phyloP scores from a whole-genome alignment of 768 basidiomycete genomes.

The Phanerochaete carnosa region DNA sequence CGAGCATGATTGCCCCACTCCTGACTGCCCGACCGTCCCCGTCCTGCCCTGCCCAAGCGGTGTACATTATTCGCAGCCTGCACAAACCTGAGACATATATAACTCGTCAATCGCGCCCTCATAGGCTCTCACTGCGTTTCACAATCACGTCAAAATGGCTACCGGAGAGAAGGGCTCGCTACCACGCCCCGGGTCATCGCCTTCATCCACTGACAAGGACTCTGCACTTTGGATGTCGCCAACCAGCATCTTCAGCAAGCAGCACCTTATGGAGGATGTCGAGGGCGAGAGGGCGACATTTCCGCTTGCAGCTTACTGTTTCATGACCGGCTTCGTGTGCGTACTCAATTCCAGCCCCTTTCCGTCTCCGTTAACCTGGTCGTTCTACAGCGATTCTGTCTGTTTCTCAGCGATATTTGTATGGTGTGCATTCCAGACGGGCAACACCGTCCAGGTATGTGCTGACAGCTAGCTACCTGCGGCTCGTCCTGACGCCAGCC shows the following conservation, averaged over 20 bases:
- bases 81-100: not conserved
- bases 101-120: not conserved
- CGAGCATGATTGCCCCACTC: not conserved
- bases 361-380: not conserved
- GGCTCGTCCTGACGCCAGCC: not conserved
- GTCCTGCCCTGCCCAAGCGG: not conserved
- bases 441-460: slow-evolving; percentile 64
- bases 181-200: slow-evolving; percentile 5
- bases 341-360: not conserved
- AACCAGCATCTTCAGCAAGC: slow-evolving; percentile 17
- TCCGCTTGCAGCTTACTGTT: slow-evolving; percentile 64
- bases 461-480: not conserved
- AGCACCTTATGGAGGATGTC: slow-evolving; percentile 38
- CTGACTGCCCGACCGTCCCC: not conserved
- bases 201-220: slow-evolving; percentile 3
- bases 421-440: slow-evolving; percentile 87
- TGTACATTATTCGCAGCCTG: not conserved
- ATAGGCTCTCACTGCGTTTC: not conserved
- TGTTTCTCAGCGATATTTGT: slow-evolving; percentile 79
- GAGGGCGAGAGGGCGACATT: slow-evolving; percentile 47
- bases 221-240: slow-evolving; percentile 21
- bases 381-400: slow-evolving; percentile 52
- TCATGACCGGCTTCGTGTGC: slow-evolving; percentile 79
- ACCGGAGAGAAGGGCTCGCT: not conserved
- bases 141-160: not conserved